Evolutionary conservation across 345 rosid genomes (phyloP).

Genomic region (Populus davidiana): DNA sequence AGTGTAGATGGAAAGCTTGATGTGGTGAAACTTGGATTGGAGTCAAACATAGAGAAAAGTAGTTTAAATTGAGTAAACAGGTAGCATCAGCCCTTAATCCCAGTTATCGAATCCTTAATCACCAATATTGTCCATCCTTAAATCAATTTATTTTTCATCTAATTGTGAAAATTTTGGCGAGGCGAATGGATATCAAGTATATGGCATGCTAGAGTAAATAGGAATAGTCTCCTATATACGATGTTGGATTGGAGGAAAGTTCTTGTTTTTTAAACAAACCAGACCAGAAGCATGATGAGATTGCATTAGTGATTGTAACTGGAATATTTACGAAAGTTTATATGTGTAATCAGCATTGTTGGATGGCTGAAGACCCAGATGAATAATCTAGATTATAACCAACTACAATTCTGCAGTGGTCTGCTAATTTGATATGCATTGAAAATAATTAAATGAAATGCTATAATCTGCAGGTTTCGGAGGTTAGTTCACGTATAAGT

Average conservation of each 20-base stretch:
- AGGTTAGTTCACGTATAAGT: conserved; percentile 64
- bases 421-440: neutral
- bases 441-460: neutral
- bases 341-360: neutral
- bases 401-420: neutral
- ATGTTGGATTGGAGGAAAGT: neutral
- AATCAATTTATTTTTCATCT: neutral
- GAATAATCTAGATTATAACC: neutral
- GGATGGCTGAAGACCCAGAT: neutral
- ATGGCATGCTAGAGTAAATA: neutral
- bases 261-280: neutral
- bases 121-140: neutral
- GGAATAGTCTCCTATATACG: neutral
- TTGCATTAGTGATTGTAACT: neutral
- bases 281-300: neutral
- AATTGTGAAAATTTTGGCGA: neutral
- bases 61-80: neutral
- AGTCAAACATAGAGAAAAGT: neutral
- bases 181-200: neutral
- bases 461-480: conserved; percentile 49
- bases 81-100: neutral
- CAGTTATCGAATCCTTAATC: neutral
- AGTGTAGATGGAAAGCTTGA: neutral
- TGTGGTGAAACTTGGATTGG: neutral
- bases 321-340: neutral